phyloP scores from a whole-genome alignment of 495 filamentous ascomycete genomes.

The Trichocladium antarcticum region DNA sequence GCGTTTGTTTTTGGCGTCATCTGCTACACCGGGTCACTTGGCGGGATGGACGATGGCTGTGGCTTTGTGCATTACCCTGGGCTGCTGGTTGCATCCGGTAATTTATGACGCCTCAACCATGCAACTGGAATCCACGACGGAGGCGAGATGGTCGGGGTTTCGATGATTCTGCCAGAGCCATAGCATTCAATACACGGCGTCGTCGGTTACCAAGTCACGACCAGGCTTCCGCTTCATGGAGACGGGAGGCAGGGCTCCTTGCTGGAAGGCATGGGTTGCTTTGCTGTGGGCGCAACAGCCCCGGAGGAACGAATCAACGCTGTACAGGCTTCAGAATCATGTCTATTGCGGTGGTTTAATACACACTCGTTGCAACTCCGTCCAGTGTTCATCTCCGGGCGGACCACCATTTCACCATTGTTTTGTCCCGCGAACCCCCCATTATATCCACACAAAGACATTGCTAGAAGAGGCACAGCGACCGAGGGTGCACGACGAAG shows the following conservation, averaged over 20 bases:
- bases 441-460: too few relatives aligned
- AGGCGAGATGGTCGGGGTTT: constrained; percentile 29
- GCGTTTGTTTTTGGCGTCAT: constrained; percentile 24
- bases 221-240: neutral
- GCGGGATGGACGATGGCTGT: constrained; percentile 23
- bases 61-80: constrained; percentile 28
- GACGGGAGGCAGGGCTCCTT: neutral
- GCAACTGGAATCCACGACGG: constrained; percentile 21
- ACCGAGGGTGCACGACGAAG: too few relatives aligned
- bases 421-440: too few relatives aligned
- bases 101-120: constrained; percentile 15
- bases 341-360: too few relatives aligned
- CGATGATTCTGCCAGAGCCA: constrained; percentile 23
- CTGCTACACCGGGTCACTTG: constrained; percentile 19
- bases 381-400: too few relatives aligned
- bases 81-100: constrained; percentile 21
- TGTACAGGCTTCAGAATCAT: too few relatives aligned
- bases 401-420: too few relatives aligned
- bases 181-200: constrained; percentile 29
- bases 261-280: neutral
- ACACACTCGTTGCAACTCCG: too few relatives aligned
- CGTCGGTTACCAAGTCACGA: constrained; percentile 15
- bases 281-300: neutral
- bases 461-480: too few relatives aligned
- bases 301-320: too few relatives aligned